Evolutionary conservation across 2,329 filamentous ascomycete genomes (phyloP), one percentile per base, ranked within the genome.

Genomic region (Fusarium buharicum): DNA sequence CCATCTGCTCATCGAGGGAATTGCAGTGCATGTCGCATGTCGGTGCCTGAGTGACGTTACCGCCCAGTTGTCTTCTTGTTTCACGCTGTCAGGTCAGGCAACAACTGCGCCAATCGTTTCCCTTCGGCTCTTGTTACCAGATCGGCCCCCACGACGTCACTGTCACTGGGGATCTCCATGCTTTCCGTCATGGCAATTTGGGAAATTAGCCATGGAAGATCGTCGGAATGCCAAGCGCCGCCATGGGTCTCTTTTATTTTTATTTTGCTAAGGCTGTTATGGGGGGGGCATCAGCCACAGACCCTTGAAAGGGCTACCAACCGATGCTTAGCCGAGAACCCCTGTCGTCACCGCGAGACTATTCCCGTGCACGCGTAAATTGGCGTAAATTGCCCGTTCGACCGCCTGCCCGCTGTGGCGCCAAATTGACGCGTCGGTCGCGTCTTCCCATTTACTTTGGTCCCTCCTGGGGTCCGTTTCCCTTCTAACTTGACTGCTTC

Each of bases 341-440:
- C 4, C 24, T 38, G 33, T 45, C 13, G n/a, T 27, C 39, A 39
- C 49, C 41, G 47, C 27, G 28, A 33, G 6, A 33, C 10, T 28
- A 11, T 28, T 14, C 37, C 22, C 22, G 52, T 28, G 18, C 27
- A 62, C 62, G 52, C 50, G 46, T 62, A 54, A 62, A 68, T 24
- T 24, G 22, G 52, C 47, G 46, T 62, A 51, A 62, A 68, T 69
- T 69, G 63, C 55, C 46, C 48, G 33, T 47, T 36, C 59, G 37
- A 57, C 50, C 34, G 10, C 27, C 4, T 10, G 22, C 22, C 12
- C 9, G 41, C 51, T 40, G 33, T 48, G 55, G 72, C 73, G 66
- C 73, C 72, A 75, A 62, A 72, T 68, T 64, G 53, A 74, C 73
- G 73, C 74, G 74, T 64, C 24, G 44, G 46, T 64, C 72, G 73